Evolutionary conservation across 2,329 filamentous ascomycete genomes (phyloP), one percentile per base, ranked within the genome.

Genomic region (Falciphora oryzae): DNA sequence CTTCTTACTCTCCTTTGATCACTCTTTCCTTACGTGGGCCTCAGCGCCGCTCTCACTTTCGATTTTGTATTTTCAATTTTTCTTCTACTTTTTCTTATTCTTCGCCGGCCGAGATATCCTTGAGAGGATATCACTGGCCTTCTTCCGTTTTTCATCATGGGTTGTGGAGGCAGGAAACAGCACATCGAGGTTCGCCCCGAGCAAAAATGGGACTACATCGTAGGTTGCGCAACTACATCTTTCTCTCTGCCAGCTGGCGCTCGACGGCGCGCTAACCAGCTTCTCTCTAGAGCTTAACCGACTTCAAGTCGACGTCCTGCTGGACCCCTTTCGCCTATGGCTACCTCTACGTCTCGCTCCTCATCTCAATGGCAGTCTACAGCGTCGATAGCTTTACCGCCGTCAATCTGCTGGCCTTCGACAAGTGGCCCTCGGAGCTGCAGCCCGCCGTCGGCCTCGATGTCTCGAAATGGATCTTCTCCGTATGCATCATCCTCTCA

Each of bases 121-220:
- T 63, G 60, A 63, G 29, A 63, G 64, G 53, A 60, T 74, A 84
- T 72, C 62, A 56, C 3, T 25, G 22, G 50, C 27, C 28, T n/a
- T 25, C 2, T n/a, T 44, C n/a, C 28, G 14, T 25, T 63, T 27
- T 18, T 38, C 62, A 63, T 28, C 14, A 92, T 93, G 90, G 82
- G 84, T 70, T 90, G 88, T 73, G 57, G 56, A 28, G 62, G 62
- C 8, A 59, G 57, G 27, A 50, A 57, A 25, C 57, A 90, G 73
- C 75, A 81, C 73, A 83, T 81, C 69, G 83, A 89, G 68, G 84
- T 94, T 67, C 83, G 85, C 68, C 88, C 91, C 66, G 94, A 97
- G 77, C 92, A 95, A 79, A 90, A 93, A 82, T 98, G 94, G 94
- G 91, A 93, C 72, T 96, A 93, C 75, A 93, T 98, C 74, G 90